Conservation (phyloP, 805 yeast species). For the Phaffomyces thermotolerans region DNA sequence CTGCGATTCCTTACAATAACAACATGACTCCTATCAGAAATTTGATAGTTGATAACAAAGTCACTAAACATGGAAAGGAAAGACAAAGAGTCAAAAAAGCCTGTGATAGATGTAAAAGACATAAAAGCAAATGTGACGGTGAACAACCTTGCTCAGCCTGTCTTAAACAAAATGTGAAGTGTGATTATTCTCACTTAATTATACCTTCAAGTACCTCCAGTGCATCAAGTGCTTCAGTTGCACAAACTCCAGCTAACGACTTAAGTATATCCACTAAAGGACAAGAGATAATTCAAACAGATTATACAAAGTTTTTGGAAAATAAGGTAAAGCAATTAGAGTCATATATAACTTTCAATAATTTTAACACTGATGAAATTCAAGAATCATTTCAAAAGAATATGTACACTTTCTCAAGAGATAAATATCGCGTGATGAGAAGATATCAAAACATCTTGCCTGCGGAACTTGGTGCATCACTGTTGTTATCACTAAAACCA, state of each 20-base stretch:
- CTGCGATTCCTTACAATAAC: background rate
- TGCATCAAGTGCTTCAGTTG: background rate
- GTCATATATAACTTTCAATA: constrained; percentile 8
- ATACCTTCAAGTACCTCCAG: background rate
- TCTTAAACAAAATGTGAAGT: constrained; percentile 10
- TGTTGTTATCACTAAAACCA: constrained; percentile 25
- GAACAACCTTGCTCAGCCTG: constrained; percentile 44
- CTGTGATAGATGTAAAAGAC: constrained; percentile 47
- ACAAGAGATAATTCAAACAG: background rate
- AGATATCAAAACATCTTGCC: constrained; percentile 39
- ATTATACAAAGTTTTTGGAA: constrained; percentile 31
- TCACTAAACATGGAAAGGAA: constrained; percentile 4
- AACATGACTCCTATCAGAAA: too few relatives aligned
- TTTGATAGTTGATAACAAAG: background rate
- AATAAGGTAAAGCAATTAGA: constrained; percentile 36
- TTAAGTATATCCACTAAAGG: background rate
- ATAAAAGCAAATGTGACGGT: constrained; percentile 54
- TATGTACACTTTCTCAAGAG: constrained; percentile 26
- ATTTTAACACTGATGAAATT: background rate
- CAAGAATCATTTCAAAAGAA: constrained; percentile 16
- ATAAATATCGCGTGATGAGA: constrained; percentile 41
- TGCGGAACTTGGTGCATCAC: constrained; percentile 30
- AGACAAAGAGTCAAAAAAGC: constrained; percentile 40
- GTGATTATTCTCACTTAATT: constrained; percentile 5
- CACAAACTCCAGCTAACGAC: background rate